Conservation (phyloP, 345 rosid species). For the Camelina sativa region DNA sequence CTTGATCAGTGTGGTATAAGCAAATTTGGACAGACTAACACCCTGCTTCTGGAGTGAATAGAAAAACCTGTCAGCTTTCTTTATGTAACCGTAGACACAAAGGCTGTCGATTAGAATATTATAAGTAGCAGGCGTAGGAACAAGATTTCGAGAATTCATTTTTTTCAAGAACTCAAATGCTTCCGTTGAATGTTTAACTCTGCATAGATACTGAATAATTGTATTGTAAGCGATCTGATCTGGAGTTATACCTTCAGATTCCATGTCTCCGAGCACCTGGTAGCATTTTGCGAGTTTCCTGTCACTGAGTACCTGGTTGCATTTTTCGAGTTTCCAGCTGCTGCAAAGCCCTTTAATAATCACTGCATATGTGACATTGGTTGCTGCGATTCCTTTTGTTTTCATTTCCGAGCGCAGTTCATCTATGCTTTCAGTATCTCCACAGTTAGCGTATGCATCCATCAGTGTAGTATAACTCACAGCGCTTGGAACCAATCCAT, state of each 20-base stretch:
- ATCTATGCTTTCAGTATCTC: conserved; percentile 45
- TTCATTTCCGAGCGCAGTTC: conserved; percentile 62
- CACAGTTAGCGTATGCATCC: conserved; percentile 67
- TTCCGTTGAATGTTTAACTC: conserved; percentile 42
- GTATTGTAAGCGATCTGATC: conserved; percentile 72
- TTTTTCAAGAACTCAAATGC: conserved; percentile 53
- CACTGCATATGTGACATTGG: conserved; percentile 68
- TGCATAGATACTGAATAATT: conserved; percentile 57
- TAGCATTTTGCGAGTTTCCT: conserved; percentile 43
- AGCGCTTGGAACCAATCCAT: conserved; percentile 59
- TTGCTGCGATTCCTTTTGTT: conserved; percentile 47
- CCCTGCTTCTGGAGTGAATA: conserved; percentile 49
- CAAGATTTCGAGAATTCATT: conserved; percentile 56
- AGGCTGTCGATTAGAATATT: conserved; percentile 68
- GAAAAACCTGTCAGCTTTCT: conserved; percentile 57
- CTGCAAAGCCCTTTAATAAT: conserved; percentile 67
- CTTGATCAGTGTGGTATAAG: conserved; percentile 70
- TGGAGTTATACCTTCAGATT: conserved; percentile 52
- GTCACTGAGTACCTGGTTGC: conserved; percentile 48
- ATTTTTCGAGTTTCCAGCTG: conserved; percentile 43
- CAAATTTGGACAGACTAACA: conserved; percentile 52
- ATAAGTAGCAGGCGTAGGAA: conserved; percentile 60
- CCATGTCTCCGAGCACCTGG: conserved; percentile 57
- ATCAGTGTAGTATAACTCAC: conserved; percentile 76
- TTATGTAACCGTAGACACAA: conserved; percentile 52